Base-by-base conservation (phyloP, 345 rosid genomes). In the Eucalyptus pauciflora region DNA sequence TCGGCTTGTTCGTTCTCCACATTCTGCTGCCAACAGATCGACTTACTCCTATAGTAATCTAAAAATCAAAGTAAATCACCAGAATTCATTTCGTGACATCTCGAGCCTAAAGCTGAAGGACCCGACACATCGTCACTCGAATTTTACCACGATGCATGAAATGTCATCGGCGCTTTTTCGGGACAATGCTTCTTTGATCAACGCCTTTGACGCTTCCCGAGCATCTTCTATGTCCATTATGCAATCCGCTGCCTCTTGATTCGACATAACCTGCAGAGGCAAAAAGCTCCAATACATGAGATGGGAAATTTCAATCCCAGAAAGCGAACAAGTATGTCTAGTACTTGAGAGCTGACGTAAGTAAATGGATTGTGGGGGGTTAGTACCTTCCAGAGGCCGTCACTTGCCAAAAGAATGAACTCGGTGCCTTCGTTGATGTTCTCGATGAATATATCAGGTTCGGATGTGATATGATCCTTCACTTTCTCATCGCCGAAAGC, bases 371-470 rank as follows among this genome's bases (percentile, higher is more conserved):
- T 10, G 33, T 33, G 12, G 46, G 45, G n/a, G 4, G 10, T 7
- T n/a, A 5, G 50, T 85, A 92, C 96, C 94, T 94, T 95, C 94
- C 96, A 93, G 2, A 93, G 88, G 58, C 94, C 96, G 88, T 94
- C 96, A 58, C 97, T 93, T 15, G 95, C 96, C 90, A 95, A 89
- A 90, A 94, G 88, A 41, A 94, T 86, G 91, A 94, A 91, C n/a
- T 93, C 90, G 10, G 90, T 45, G 89, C 89, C 94, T 14, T 50
- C 31, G 7, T 91, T 89, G 13, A 92, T 86, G 62, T 46, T 88
- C 45, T 86, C 86, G 11, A 89, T 86, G 58, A n/a, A 79, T 56
- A 92, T 85, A 87, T 93, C 91, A 5, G 94, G 94, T 88, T 89
- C 91, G 48, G 92, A 93, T 67, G 92, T 92, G 10, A 94, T 92